Conservation (phyloP, 805 yeast species). For the Myxozyma sirexii region DNA sequence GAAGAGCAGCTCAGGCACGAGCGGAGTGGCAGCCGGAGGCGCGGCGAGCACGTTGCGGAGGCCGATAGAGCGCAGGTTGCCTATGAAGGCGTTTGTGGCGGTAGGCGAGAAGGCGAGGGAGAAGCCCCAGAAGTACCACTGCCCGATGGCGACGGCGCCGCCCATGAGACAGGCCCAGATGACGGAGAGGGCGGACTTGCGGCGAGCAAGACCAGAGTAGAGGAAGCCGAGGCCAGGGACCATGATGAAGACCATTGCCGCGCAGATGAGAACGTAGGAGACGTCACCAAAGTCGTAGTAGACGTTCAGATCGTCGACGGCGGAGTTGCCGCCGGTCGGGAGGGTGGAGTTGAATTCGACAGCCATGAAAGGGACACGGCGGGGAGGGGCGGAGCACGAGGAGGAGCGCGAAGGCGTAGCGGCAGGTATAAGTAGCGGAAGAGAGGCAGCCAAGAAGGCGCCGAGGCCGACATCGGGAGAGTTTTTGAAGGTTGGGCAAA, state of each 20-base stretch:
- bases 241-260: conserved; percentile 77
- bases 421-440: not conserved
- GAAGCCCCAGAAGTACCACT: conserved; percentile 99
- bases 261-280: conserved; percentile 43
- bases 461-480: not conserved
- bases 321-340: conserved; percentile 81
- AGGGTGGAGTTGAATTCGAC: conserved; percentile 18
- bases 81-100: conserved; percentile 83
- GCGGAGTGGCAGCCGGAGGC: conserved; percentile 44
- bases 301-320: conserved; percentile 69
- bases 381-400: not conserved
- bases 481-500: not conserved
- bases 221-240: conserved; percentile 92
- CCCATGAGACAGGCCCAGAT: conserved; percentile 95
- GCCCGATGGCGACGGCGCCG: conserved; percentile 76
- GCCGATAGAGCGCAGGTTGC: conserved; percentile 82
- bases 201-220: conserved; percentile 94
- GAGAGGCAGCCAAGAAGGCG: not conserved
- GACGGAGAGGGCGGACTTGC: conserved; percentile 89
- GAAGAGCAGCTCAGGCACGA: conserved; percentile 80
- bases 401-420: not conserved
- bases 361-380: not conserved
- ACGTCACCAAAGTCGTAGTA: conserved; percentile 49
- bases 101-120: conserved; percentile 83
- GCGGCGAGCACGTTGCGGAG: conserved; percentile 66